Percentiles rank a stretch among this genome's conserved stretches.
Evolutionary conservation across 306 rosid species (phyloP).

Genomic region (Pyrus pyrifolia): DNA sequence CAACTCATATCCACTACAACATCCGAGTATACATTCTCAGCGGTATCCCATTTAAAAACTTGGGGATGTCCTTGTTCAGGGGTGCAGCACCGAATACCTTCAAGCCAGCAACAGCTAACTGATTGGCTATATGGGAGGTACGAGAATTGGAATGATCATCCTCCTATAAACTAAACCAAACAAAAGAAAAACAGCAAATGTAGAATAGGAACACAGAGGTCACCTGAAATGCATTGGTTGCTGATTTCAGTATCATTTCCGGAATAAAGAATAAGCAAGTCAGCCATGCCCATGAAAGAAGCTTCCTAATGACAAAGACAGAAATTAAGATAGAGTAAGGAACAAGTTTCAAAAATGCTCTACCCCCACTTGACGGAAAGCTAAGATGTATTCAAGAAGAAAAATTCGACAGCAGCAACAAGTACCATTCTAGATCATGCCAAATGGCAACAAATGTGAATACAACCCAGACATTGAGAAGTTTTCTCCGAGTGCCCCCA

Average conservation of each 20-base stretch:
- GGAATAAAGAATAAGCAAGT: constrained; percentile 89
- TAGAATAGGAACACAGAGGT: constrained; percentile 11
- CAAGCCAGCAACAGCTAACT: not conserved
- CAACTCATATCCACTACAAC: not conserved
- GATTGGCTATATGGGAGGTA: not conserved
- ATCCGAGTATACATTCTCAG: not conserved
- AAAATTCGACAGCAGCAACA: constrained; percentile 11
- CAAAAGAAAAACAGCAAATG: not conserved
- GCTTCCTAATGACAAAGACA: constrained; percentile 67
- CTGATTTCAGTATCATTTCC: constrained; percentile 72
- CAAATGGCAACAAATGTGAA: constrained; percentile 90
- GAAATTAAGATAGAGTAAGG: constrained; percentile 6
- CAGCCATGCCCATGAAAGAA: constrained; percentile 97
- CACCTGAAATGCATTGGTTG: constrained; percentile 66
- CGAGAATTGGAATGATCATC: not conserved
- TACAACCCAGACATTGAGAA: constrained; percentile 77
- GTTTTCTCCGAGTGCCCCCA: constrained; percentile 74
- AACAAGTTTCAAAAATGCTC: constrained; percentile 11
- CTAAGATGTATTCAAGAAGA: constrained; percentile 15
- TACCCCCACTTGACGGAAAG: constrained; percentile 16
- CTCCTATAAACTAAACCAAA: not conserved
- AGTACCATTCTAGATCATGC: constrained; percentile 96
- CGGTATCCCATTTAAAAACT: not conserved
- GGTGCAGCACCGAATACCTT: not conserved
- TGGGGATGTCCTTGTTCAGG: not conserved